A percentile compares a stretch with the other conserved stretches of the same genome.
Conservation (phyloP, 176 grass and related monocot species). For the Rhipidocladum racemiflorum region DNA sequence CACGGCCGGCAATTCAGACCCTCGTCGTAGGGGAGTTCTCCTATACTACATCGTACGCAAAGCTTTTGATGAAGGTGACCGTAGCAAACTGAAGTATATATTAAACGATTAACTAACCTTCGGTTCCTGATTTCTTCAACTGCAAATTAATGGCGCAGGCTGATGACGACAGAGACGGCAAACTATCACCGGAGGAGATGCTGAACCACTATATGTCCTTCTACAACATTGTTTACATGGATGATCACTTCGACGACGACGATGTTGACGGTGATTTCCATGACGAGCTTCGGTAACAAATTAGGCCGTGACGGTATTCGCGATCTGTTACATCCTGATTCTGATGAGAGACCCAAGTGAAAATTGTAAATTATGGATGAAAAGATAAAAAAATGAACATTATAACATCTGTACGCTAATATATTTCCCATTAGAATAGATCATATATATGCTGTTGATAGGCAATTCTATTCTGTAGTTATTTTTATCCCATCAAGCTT, state of each 20-base stretch:
- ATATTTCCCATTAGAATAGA: too few species aligned
- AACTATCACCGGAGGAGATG: constrained; percentile 45
- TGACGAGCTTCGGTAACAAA: constrained; percentile 32
- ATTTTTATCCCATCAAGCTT: too few species aligned
- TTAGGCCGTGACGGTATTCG: not conserved
- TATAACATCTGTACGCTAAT: too few species aligned
- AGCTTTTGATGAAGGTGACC: constrained; percentile 40
- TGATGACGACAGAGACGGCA: constrained; percentile 40
- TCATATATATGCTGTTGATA: too few species aligned
- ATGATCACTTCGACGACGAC: not conserved
- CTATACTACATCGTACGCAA: constrained; percentile 12
- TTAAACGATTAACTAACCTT: not conserved
- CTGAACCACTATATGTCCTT: constrained; percentile 38
- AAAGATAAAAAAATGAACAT: too few species aligned
- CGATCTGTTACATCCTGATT: too few species aligned
- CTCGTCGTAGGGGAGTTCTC: constrained; percentile 40
- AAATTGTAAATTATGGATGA: too few species aligned
- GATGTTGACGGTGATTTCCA: constrained; percentile 20
- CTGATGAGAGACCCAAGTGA: too few species aligned
- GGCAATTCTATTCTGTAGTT: too few species aligned
- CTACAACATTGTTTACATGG: constrained; percentile 33
- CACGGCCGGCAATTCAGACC: constrained; percentile 32
- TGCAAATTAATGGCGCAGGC: constrained; percentile 21
- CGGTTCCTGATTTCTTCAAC: not conserved
- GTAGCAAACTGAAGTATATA: not conserved